A percentile compares a stretch with the other conserved stretches of the same genome.
These are phyloP conservation scores for Scytalidium sp. DNA, from an alignment of 2,329 filamentous ascomycete species.

Conservation along the genomic window DNA sequence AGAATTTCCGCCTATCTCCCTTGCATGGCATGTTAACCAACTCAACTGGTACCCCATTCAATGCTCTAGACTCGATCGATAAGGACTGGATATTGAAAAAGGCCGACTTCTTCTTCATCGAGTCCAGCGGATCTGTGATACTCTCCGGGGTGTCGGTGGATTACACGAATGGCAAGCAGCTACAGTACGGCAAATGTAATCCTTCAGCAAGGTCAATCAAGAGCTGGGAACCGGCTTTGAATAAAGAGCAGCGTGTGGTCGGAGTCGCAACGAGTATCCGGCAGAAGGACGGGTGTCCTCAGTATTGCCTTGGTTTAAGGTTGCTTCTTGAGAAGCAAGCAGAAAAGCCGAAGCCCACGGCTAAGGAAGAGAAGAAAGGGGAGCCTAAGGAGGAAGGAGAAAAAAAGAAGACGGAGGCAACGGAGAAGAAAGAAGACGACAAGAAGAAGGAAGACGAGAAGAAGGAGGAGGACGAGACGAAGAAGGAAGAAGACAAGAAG, in stretches of 20 bases:
- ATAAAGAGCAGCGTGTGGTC: neutral
- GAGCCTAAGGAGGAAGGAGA: neutral
- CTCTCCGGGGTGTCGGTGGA: neutral
- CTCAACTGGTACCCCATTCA: neutral
- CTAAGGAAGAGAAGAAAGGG: neutral
- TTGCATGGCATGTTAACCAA: neutral
- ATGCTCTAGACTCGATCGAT: neutral
- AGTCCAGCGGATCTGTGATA: neutral
- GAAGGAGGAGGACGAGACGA: neutral
- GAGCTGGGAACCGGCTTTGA: neutral
- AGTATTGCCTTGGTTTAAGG: neutral
- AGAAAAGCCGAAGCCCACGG: neutral
- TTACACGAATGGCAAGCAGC: neutral
- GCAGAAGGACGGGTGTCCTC: neutral
- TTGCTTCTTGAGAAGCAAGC: neutral
- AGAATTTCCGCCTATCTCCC: neutral
- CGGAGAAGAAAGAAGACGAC: neutral
- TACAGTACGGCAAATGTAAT: neutral
- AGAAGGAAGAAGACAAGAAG: neutral
- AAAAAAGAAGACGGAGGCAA: neutral
- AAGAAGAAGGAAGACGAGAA: neutral
- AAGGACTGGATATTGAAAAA: neutral
- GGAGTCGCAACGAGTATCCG: neutral
- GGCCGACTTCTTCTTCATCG: neutral
- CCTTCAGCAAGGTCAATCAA: neutral